These are phyloP conservation scores for Fusarium nanum DNA, from an alignment of 2,329 filamentous ascomycete genomes.

Conservation along the genomic window DNA sequence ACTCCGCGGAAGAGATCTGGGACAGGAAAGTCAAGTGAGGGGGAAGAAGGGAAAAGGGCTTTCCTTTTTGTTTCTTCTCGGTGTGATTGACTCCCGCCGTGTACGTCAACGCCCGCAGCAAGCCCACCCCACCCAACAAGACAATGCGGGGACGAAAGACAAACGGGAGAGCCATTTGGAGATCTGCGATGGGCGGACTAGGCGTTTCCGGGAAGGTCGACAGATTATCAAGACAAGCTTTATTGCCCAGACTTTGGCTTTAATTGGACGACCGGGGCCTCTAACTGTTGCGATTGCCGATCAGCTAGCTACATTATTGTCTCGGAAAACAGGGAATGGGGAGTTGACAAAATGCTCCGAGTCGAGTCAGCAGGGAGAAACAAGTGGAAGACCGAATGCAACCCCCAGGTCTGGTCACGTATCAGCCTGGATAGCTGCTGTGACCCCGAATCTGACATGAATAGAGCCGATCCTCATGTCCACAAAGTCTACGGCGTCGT, in stretches of 20 bases:
- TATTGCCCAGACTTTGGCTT: slow-evolving; percentile 12
- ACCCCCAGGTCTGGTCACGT: slow-evolving; percentile 4
- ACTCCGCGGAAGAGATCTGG: slow-evolving; percentile 2
- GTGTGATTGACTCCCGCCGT: slow-evolving; percentile 5
- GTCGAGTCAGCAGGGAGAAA: background rate
- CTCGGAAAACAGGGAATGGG: slow-evolving; percentile 16
- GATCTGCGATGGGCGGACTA: slow-evolving; percentile 33
- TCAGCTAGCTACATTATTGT: slow-evolving; percentile 7
- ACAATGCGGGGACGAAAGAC: slow-evolving; percentile 22
- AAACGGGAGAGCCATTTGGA: background rate
- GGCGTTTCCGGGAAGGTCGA: slow-evolving; percentile 35
- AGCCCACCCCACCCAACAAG: slow-evolving; percentile 11
- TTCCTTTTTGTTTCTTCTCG: slow-evolving; percentile 24
- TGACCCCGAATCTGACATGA: slow-evolving; percentile 20
- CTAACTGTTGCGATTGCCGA: slow-evolving; percentile 14
- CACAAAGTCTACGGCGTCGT: background rate
- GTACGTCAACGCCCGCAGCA: slow-evolving; percentile 26
- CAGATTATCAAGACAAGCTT: slow-evolving; percentile 16
- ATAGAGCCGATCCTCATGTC: background rate
- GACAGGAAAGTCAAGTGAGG: background rate
- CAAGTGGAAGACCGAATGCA: slow-evolving; percentile 14
- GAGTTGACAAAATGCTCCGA: slow-evolving; percentile 12
- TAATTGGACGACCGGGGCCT: slow-evolving; percentile 25
- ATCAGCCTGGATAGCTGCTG: slow-evolving; percentile 19
- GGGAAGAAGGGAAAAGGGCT: background rate